Conservation (phyloP, 2,329 filamentous ascomycete genomes). For the Phaeosphaeria sp. region DNA sequence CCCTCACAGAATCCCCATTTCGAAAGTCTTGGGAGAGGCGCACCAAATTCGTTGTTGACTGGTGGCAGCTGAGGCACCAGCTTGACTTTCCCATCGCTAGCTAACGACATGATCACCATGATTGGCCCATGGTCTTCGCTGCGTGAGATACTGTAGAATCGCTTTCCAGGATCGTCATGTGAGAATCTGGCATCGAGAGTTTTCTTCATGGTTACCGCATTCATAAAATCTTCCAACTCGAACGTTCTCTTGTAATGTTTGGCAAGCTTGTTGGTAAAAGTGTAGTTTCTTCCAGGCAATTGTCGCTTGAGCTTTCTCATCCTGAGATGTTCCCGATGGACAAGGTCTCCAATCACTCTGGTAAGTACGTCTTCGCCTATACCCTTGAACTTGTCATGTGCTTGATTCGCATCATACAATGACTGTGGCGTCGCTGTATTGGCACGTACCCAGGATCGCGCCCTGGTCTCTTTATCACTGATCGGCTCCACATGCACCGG, state of each 20-base stretch:
- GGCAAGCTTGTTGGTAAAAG: constrained; percentile 66
- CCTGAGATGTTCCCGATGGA: constrained; percentile 62
- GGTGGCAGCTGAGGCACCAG: constrained; percentile 64
- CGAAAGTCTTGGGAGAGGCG: constrained; percentile 50
- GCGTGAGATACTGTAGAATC: constrained; percentile 59
- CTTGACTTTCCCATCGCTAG: constrained; percentile 63
- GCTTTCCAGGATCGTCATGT: constrained; percentile 21
- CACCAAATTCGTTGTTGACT: constrained; percentile 55
- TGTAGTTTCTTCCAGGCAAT: constrained; percentile 65
- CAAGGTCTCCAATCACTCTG: constrained; percentile 62
- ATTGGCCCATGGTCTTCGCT: constrained; percentile 68
- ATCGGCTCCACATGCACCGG: constrained; percentile 2
- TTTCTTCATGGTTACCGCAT: constrained; percentile 66
- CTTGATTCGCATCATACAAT: constrained; percentile 48
- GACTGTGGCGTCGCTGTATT: constrained; percentile 51
- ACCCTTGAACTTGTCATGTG: constrained; percentile 48
- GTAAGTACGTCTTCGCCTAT: constrained; percentile 44
- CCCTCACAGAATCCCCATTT: constrained; percentile 74
- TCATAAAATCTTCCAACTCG: constrained; percentile 45
- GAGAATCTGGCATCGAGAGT: constrained; percentile 64
- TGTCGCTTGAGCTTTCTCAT: constrained; percentile 65
- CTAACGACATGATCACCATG: constrained; percentile 71
- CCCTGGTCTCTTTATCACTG: constrained; percentile 27
- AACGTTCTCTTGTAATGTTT: constrained; percentile 64
- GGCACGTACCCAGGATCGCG: constrained; percentile 55